These are phyloP conservation scores for Asterionellopsis glacialis DNA, from an alignment of 108 stramenopile genomes.

Conservation along the genomic window DNA sequence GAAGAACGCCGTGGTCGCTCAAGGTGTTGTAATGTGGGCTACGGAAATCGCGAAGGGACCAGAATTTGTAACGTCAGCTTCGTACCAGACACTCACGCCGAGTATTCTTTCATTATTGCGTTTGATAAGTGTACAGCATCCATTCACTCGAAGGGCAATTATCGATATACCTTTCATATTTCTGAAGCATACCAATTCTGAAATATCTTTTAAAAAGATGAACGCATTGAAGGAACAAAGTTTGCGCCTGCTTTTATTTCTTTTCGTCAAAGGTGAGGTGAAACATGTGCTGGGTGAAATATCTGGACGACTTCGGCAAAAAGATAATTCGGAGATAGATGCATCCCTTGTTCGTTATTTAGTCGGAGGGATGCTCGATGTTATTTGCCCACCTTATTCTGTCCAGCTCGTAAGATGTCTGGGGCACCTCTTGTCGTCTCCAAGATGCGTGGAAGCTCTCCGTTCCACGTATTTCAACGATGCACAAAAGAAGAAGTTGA, in stretches of 20 bases:
- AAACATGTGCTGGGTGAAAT: constrained; percentile 50
- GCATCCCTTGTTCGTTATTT: constrained; percentile 78
- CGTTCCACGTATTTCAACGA: constrained; percentile 64
- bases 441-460: constrained; percentile 63
- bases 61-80: constrained; percentile 70
- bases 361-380: constrained; percentile 57
- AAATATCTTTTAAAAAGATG: constrained; percentile 79
- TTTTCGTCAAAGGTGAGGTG: constrained; percentile 59
- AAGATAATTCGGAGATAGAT: constrained; percentile 53
- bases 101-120: constrained; percentile 71
- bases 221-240: constrained; percentile 83
- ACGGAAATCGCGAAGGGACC: constrained; percentile 45
- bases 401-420: constrained; percentile 48
- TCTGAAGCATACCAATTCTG: constrained; percentile 67
- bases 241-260: constrained; percentile 62
- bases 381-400: constrained; percentile 63
- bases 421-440: constrained; percentile 35
- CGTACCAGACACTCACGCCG: constrained; percentile 70
- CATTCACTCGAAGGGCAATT: constrained; percentile 51
- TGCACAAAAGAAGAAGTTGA: constrained; percentile 24
- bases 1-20: constrained; percentile 56
- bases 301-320: constrained; percentile 34
- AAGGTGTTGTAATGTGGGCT: constrained; percentile 80
- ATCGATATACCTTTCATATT: constrained; percentile 64
- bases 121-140: constrained; percentile 60